A percentile compares a stretch with the other conserved stretches of the same genome.
Conservation (phyloP, 2,329 filamentous ascomycete species). For the Phyllosticta capitalensis region DNA sequence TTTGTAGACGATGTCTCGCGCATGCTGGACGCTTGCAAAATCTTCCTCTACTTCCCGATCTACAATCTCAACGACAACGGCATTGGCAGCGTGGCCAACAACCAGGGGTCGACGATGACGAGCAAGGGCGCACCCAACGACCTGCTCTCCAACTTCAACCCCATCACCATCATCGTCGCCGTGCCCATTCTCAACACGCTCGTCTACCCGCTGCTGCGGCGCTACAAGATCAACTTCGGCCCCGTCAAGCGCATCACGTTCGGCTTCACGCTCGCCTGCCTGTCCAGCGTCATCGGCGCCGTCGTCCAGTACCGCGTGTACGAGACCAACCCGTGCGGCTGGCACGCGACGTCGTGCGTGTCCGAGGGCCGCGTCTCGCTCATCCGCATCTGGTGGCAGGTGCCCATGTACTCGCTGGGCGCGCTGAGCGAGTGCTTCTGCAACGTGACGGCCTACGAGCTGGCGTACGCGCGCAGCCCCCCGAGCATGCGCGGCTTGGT, state of each 20-base stretch:
- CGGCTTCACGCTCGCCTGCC: slow-evolving; percentile 41
- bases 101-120: slow-evolving; percentile 22
- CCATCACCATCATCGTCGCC: slow-evolving; percentile 39
- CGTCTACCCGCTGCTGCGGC: slow-evolving; percentile 38
- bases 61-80: slow-evolving; percentile 35
- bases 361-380: slow-evolving; percentile 27
- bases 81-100: slow-evolving; percentile 36
- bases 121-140: slow-evolving; percentile 45
- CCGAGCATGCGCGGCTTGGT: slow-evolving; percentile 35
- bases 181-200: slow-evolving; percentile 41
- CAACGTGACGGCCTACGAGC: slow-evolving; percentile 37
- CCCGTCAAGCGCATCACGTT: slow-evolving; percentile 43
- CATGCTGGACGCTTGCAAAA: slow-evolving; percentile 24
- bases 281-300: slow-evolving; percentile 33
- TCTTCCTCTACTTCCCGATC: slow-evolving; percentile 32
- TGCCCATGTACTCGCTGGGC: slow-evolving; percentile 29
- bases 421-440: slow-evolving; percentile 33
- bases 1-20: slow-evolving; percentile 28
- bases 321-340: slow-evolving; percentile 35
- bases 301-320: slow-evolving; percentile 40
- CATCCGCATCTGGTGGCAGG: slow-evolving; percentile 36
- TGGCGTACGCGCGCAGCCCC: slow-evolving; percentile 36
- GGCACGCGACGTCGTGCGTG: slow-evolving; percentile 29
- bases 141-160: slow-evolving; percentile 42
- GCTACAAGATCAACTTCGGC: slow-evolving; percentile 36